Base-by-base conservation (phyloP, 768 basidiomycete species). In the Serpula lacrymans region DNA sequence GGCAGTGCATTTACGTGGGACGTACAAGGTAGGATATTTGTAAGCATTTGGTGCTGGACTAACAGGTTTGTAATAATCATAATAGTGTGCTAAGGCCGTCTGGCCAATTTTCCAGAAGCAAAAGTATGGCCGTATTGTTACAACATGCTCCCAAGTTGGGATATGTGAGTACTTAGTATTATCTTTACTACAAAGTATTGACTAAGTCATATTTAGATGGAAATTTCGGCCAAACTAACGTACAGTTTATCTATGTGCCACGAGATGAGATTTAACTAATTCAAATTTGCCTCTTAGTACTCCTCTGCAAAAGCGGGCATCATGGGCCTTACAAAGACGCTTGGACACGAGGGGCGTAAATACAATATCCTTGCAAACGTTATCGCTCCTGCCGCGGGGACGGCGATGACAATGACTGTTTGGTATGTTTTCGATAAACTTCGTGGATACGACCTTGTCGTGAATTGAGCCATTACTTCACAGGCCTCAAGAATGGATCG, bases 81-180 rank as follows among this genome's bases (percentile, higher is more conserved):
- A n/a, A 6, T 45, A 92, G 87, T 93, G 91, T 48, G 84, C 80
- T 21, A 88, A 95, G 57, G 96, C 95, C 5, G 85, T 89, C 18
- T 99, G 96, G 96, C 92, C 94, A 1, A 69, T 90, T 51, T 97
- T 99, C 78, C 86, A 88, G 63, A 86, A 92, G 67, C 95, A 98
- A 60, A 92, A 91, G 64, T 96, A 83, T 57, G 96, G 96, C 21
- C 82, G 96, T 31, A 93, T 99, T 54, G 77, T 98, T 38, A 95
- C 88, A 22, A 97, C 93, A n/a, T 77, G 81, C 45, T 97, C 93
- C 2, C 83, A 84, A 57, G 91, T 91, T 36, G 95, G 94, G 44
- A 82, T 98, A 39, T 92, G 91, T 93, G 54, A 54, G 88, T 74
- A 2, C n/a, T 43, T 5, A 1, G 13, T 12, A 16, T 42, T 23